Evolutionary conservation across 2,329 filamentous ascomycete genomes (phyloP), one percentile per base, ranked within the genome.

Genomic region (Trichoderma sp.): DNA sequence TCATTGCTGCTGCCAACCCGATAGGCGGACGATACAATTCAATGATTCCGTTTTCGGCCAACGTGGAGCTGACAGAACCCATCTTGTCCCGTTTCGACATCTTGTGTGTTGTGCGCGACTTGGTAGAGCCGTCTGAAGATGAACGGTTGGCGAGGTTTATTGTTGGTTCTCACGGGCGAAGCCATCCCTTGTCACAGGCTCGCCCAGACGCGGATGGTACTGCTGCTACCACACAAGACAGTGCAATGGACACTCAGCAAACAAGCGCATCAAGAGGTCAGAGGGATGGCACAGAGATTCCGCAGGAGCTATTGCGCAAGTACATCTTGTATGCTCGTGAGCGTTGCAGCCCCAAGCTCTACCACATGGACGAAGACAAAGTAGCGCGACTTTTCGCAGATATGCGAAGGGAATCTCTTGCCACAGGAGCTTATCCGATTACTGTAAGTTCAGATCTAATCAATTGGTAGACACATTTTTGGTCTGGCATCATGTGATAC

Each of bases 31-130:
- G 96, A 55, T 99, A 99, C 83, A 98, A 98, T 81, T 94, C 92
- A 51, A 97, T 94, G 0, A 92, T 97, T 46, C 95, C 96, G 2
- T 98, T 99, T 81, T 94, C 93, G 1, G 89, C 97, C 78, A 99
- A 99, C 72, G 96, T 99, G 49, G 93, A 99, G 77, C 86, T 99
- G 66, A 99, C 96, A 0, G 96, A 99, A 80, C 96, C 96, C 60
- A 99, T 99, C 75, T 80, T 99, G 77, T 98, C 95, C 14, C 95
- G 96, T 87, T 99, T 99, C 78, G 96, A 99, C 74, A 96, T 99
- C 73, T 87, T 99, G 8, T 97, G 93, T 77, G 96, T 99, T 7
- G 95, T 99, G 18, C 90, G 96, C 59, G 96, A 99, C 78, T 96
- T 94, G 0, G 96, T 98, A 6, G 94, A 98, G 74, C 95, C 96